Conservation (phyloP, 805 yeast species). For the Starmerella powellii region DNA sequence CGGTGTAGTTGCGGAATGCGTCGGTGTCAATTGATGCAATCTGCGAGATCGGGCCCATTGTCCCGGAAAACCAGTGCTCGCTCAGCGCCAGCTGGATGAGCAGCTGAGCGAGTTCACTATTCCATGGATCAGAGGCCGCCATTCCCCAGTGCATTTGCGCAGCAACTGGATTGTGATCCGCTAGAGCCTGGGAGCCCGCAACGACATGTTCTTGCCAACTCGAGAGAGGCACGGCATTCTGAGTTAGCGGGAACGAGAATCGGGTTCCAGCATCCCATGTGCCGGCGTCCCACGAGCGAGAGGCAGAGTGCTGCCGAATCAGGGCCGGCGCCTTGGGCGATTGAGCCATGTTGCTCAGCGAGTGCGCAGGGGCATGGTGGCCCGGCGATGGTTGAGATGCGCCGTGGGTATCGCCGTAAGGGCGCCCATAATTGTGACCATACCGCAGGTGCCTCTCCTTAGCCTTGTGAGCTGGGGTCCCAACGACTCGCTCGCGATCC, state of each 20-base stretch:
- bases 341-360: background rate
- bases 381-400: background rate
- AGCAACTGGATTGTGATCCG: background rate
- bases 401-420: background rate
- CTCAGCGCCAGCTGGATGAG: slow-evolving; percentile 7
- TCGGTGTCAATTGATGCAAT: background rate
- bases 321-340: slow-evolving; percentile 1
- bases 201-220: slow-evolving; percentile 3
- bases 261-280: slow-evolving; percentile 10
- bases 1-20: background rate
- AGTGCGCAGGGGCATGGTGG: background rate
- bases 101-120: slow-evolving; percentile 2
- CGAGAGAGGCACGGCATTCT: background rate
- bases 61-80: slow-evolving; percentile 9
- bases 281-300: slow-evolving; percentile 18
- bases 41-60: background rate
- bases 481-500: no score
- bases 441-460: slow-evolving; percentile 11
- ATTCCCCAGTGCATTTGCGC: slow-evolving; percentile 11
- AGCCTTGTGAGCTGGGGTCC: no score
- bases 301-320: slow-evolving; percentile 7
- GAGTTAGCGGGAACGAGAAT: background rate
- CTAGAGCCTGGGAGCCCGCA: background rate
- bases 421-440: slow-evolving; percentile 7
- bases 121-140: slow-evolving; percentile 7